Conservation (phyloP, 768 basidiomycete genomes). For the Porpolomopsis calyptriformis region DNA sequence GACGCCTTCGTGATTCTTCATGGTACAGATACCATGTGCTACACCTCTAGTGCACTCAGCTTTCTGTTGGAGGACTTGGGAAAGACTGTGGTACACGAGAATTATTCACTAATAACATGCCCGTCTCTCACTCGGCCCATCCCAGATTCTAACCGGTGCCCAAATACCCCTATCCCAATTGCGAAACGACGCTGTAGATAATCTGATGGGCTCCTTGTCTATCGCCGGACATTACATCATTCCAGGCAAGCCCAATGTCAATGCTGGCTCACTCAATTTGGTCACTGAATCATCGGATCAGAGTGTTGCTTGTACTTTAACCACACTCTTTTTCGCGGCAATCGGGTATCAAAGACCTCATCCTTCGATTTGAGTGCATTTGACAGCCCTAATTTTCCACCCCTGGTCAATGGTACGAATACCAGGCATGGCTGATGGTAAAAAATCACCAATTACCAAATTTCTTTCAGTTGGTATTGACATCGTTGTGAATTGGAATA, state of each 20-base stretch:
- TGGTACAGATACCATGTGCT: constrained; percentile 88
- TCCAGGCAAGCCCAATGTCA: constrained; percentile 46
- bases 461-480: constrained; percentile 67
- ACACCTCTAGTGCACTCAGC: constrained; percentile 78
- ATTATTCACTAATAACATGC: not conserved
- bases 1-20: constrained; percentile 89
- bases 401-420: constrained; percentile 67
- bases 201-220: constrained; percentile 78
- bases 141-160: constrained; percentile 80
- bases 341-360: constrained; percentile 72
- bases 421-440: not conserved
- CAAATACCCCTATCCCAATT: constrained; percentile 88
- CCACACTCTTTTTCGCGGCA: constrained; percentile 77
- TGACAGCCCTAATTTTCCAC: constrained; percentile 72
- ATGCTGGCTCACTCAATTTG: not conserved
- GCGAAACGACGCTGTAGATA: constrained; percentile 91
- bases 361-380: constrained; percentile 80
- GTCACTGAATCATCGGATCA: constrained; percentile 17
- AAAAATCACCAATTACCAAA: constrained; percentile 6
- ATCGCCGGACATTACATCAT: constrained; percentile 89
- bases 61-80: constrained; percentile 90
- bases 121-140: not conserved
- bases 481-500: constrained; percentile 80
- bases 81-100: constrained; percentile 62
- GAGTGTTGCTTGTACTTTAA: constrained; percentile 88